phyloP scores from a whole-genome alignment of 2,329 filamentous ascomycete species.

The Periconia macrospinosa region DNA sequence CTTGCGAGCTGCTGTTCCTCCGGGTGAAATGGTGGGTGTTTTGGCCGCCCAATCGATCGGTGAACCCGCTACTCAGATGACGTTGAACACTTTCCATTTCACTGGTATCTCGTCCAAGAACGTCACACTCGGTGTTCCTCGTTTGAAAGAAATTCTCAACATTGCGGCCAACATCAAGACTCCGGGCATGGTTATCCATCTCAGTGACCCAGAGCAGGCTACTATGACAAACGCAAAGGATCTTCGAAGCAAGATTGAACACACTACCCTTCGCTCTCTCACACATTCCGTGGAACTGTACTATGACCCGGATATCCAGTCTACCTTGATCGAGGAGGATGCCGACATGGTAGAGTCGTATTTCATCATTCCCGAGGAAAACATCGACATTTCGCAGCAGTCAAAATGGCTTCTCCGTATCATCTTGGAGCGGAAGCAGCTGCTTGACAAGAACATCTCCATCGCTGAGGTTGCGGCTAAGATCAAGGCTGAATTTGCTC shows the following conservation, averaged over 20 bases:
- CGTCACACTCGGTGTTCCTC: slow-evolving; percentile 96
- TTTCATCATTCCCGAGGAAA: slow-evolving; percentile 86
- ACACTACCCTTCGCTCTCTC: slow-evolving; percentile 89
- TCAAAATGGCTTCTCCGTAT: slow-evolving; percentile 96
- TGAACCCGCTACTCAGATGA: slow-evolving; percentile 99
- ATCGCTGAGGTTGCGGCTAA: slow-evolving; percentile 88
- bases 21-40: slow-evolving; percentile 98
- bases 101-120: slow-evolving; percentile 99
- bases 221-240: slow-evolving; percentile 81
- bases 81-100: slow-evolving; percentile 99
- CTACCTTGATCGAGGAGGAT: slow-evolving; percentile 85
- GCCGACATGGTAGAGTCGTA: slow-evolving; percentile 94
- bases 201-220: slow-evolving; percentile 58
- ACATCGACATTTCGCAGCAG: slow-evolving; percentile 63
- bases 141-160: slow-evolving; percentile 99
- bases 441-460: slow-evolving; percentile 90
- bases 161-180: slow-evolving; percentile 98
- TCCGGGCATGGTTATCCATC: slow-evolving; percentile 91
- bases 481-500: slow-evolving; percentile 84
- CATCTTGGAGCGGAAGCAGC: slow-evolving; percentile 86
- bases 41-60: slow-evolving; percentile 97
- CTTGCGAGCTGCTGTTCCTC: slow-evolving; percentile 80
- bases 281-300: slow-evolving; percentile 94
- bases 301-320: slow-evolving; percentile 88
- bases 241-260: slow-evolving; percentile 87